These are phyloP conservation scores for Skeletonema costatum DNA, from an alignment of 108 stramenopile species.

Conservation along the genomic window DNA sequence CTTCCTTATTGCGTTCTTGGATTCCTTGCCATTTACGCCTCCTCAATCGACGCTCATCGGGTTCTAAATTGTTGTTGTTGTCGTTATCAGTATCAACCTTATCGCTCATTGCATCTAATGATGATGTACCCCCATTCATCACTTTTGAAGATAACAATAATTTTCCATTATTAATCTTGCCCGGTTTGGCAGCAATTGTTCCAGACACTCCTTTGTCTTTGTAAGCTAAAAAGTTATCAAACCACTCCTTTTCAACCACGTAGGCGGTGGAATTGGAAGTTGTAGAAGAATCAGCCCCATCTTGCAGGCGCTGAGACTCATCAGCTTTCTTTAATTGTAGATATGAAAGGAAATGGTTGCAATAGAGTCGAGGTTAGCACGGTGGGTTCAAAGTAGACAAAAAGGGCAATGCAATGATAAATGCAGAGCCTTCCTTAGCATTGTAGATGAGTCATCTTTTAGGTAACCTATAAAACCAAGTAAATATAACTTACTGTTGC, in stretches of 20 bases:
- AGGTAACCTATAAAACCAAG: not conserved
- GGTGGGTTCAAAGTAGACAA: not conserved
- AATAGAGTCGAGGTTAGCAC: not conserved
- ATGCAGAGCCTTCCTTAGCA: not conserved
- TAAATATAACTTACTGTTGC: not conserved
- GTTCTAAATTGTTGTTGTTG: not conserved
- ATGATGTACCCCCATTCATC: not conserved
- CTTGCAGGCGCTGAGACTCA: not conserved
- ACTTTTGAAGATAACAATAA: not conserved
- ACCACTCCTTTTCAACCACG: not conserved
- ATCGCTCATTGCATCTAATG: not conserved
- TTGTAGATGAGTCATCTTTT: not conserved
- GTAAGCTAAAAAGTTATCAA: not conserved
- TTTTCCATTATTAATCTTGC: not conserved
- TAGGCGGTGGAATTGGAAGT: not conserved
- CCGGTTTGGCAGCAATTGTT: not conserved
- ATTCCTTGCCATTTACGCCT: constrained; percentile 1
- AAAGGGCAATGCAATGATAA: not conserved
- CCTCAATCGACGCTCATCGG: not conserved
- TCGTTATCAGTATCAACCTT: not conserved
- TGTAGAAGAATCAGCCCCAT: not conserved
- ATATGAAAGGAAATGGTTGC: not conserved
- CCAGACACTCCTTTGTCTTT: not conserved
- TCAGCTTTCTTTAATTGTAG: not conserved
- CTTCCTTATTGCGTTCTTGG: not conserved